A percentile compares a stretch with the other conserved stretches of the same genome.
phyloP scores from a whole-genome alignment of 495 filamentous ascomycete genomes.

The Podospora fimiseda region DNA sequence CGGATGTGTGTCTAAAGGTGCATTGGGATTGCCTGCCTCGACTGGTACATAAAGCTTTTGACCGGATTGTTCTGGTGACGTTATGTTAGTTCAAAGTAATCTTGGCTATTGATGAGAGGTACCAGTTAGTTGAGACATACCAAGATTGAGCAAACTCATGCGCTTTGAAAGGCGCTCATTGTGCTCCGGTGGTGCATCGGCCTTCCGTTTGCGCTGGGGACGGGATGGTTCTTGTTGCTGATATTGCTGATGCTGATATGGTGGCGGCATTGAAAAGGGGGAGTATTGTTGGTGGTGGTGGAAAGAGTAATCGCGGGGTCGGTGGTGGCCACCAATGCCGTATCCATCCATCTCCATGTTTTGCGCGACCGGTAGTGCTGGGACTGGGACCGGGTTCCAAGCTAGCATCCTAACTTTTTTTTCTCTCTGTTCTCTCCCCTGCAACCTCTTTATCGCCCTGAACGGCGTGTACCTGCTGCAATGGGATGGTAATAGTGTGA shows the following conservation, averaged over 20 bases:
- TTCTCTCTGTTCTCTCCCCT: background rate
- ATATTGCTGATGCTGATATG: constrained; percentile 9
- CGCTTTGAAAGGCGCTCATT: constrained; percentile 67
- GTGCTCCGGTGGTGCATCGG: constrained; percentile 38
- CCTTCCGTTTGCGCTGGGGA: constrained; percentile 44
- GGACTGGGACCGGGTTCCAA: background rate
- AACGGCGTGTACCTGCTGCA: background rate
- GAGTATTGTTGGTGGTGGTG: background rate
- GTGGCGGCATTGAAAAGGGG: constrained; percentile 1
- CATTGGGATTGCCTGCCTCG: constrained; percentile 27
- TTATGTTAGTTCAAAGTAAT: constrained; percentile 15
- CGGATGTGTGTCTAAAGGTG: constrained; percentile 2
- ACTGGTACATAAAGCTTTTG: constrained; percentile 52
- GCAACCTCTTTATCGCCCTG: background rate
- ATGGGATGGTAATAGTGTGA: background rate
- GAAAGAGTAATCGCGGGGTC: background rate
- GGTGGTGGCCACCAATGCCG: constrained; percentile 17
- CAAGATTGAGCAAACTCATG: constrained; percentile 73
- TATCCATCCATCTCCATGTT: constrained; percentile 15
- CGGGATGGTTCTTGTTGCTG: constrained; percentile 15
- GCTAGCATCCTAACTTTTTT: background rate
- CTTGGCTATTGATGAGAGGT: background rate
- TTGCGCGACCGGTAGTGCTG: background rate
- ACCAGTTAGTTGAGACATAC: constrained; percentile 43
- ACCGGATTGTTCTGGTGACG: constrained; percentile 44